Evolutionary conservation across 2,329 filamentous ascomycete genomes (phyloP).

Genomic region (Cladobotryum protrusum): DNA sequence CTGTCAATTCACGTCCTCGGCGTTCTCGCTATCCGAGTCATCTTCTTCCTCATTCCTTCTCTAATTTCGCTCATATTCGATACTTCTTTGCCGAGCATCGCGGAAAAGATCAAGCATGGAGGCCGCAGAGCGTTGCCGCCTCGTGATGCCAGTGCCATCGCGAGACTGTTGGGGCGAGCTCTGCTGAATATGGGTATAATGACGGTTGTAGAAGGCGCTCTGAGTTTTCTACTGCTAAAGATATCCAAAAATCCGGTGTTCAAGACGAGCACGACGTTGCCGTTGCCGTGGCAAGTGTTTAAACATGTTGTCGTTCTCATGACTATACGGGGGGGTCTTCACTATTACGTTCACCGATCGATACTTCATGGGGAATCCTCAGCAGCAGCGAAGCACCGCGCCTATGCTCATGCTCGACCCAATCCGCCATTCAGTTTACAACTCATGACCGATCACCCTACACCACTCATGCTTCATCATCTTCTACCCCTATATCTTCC

Average conservation of each 20-base stretch:
- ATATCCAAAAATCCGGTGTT: constrained; percentile 37
- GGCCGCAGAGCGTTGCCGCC: constrained; percentile 46
- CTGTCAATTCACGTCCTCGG: constrained; percentile 70
- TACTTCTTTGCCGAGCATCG: constrained; percentile 59
- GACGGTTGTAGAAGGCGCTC: constrained; percentile 36
- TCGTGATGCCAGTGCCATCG: constrained; percentile 30
- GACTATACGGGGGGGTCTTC: constrained; percentile 49
- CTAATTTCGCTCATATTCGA: constrained; percentile 69
- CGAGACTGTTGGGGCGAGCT: constrained; percentile 35
- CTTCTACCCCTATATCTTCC: constrained; percentile 62
- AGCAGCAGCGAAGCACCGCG: constrained; percentile 33
- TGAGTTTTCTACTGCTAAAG: constrained; percentile 32
- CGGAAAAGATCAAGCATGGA: constrained; percentile 62
- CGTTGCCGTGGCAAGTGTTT: constrained; percentile 47
- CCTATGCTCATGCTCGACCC: constrained; percentile 45
- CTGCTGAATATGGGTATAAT: constrained; percentile 40
- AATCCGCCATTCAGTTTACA: constrained; percentile 56
- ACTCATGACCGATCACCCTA: constrained; percentile 62
- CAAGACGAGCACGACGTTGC: constrained; percentile 41
- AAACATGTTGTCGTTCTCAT: constrained; percentile 43
- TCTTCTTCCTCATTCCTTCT: constrained; percentile 70
- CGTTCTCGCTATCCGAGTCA: constrained; percentile 57
- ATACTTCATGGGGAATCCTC: constrained; percentile 53
- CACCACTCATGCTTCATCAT: constrained; percentile 55
- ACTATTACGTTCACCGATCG: constrained; percentile 69